These are phyloP conservation scores for Zygosaccharomyces siamensis DNA, from an alignment of 805 yeast genomes.

Conservation along the genomic window DNA sequence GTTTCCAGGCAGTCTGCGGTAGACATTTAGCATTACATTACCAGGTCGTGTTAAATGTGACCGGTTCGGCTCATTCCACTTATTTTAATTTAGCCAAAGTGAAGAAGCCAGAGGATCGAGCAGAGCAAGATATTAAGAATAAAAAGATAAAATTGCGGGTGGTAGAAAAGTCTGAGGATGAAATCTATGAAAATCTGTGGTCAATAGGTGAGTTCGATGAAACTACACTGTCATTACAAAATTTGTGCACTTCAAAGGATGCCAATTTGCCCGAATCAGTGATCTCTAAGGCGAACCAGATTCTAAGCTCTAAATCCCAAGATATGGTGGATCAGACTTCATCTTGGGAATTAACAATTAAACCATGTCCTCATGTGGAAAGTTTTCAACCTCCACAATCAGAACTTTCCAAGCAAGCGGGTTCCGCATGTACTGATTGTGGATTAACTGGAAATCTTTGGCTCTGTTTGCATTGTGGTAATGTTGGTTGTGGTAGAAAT, in stretches of 20 bases:
- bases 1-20: conserved; percentile 68
- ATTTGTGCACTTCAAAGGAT: conserved; percentile 2
- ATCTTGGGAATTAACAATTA: conserved; percentile 88
- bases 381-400: conserved; percentile 42
- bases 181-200: conserved; percentile 31
- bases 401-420: conserved; percentile 23
- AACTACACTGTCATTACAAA: neutral
- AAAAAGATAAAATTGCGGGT: conserved; percentile 34
- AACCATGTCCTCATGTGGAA: conserved; percentile 72
- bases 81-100: conserved; percentile 57
- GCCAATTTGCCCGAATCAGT: conserved; percentile 3
- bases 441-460: conserved; percentile 74
- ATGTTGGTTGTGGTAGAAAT: conserved; percentile 89
- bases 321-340: conserved; percentile 54
- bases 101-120: conserved; percentile 39
- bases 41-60: conserved; percentile 23
- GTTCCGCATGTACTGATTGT: conserved; percentile 51
- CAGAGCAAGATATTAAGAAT: conserved; percentile 27
- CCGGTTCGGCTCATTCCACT: conserved; percentile 46
- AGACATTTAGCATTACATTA: conserved; percentile 58
- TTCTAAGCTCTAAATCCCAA: conserved; percentile 29
- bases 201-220: conserved; percentile 10
- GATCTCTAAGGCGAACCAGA: conserved; percentile 18
- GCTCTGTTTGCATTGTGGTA: conserved; percentile 89
- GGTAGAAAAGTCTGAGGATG: conserved; percentile 30